Conservation (phyloP, 768 basidiomycete species). For the Polyporus arcularius region DNA sequence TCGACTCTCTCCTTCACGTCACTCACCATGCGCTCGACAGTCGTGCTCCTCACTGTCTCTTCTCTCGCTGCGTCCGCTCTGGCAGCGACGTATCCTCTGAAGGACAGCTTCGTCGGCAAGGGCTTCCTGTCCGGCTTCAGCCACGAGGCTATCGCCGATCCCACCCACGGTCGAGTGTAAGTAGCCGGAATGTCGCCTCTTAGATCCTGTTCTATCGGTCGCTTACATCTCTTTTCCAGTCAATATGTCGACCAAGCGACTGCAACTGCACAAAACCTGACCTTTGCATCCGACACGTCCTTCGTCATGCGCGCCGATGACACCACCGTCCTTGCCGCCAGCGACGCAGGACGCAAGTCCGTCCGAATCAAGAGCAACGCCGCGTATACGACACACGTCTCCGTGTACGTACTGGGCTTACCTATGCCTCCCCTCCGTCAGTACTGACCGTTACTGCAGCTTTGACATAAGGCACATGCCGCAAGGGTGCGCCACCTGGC, state of each 20-base stretch:
- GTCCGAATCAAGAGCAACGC: slow-evolving; percentile 58
- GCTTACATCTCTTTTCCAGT: slow-evolving; percentile 23
- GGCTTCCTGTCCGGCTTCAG: slow-evolving; percentile 51
- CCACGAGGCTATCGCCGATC: slow-evolving; percentile 54
- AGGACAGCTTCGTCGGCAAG: slow-evolving; percentile 25
- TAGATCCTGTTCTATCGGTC: neutral
- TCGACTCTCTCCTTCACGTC: neutral
- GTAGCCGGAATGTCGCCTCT: slow-evolving; percentile 16
- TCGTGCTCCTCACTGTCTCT: slow-evolving; percentile 18
- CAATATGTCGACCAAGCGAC: slow-evolving; percentile 50
- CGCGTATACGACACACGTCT: slow-evolving; percentile 48
- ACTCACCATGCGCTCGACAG: slow-evolving; percentile 20
- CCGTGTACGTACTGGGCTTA: slow-evolving; percentile 21
- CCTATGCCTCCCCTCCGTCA: slow-evolving; percentile 25
- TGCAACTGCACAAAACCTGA: slow-evolving; percentile 56
- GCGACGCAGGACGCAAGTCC: slow-evolving; percentile 58
- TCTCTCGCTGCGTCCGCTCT: slow-evolving; percentile 20
- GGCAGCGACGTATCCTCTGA: slow-evolving; percentile 25
- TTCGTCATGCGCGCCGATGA: slow-evolving; percentile 60
- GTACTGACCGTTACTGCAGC: slow-evolving; percentile 6
- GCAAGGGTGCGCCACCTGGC: slow-evolving; percentile 51
- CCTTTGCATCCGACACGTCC: slow-evolving; percentile 51
- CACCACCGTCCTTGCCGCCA: slow-evolving; percentile 44
- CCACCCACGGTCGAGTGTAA: slow-evolving; percentile 71
- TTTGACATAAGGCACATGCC: slow-evolving; percentile 62